These are phyloP conservation scores for Perilla frutescens DNA, from an alignment of 257 asterid genomes.

Conservation along the genomic window DNA sequence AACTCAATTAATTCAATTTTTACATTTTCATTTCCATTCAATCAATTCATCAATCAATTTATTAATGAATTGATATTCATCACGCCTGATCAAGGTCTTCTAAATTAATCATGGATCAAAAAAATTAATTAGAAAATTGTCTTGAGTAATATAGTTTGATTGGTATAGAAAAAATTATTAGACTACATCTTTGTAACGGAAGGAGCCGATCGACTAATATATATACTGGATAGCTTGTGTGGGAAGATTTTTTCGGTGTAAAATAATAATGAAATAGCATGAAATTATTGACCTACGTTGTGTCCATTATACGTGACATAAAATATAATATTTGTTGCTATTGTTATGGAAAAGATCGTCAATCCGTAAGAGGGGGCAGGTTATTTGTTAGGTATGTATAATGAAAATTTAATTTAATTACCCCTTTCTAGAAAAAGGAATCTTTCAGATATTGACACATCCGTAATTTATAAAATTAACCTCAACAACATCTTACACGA, in stretches of 20 bases:
- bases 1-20: too few species aligned
- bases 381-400: constrained; percentile 55
- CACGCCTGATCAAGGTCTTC: too few species aligned
- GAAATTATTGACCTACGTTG: constrained; percentile 57
- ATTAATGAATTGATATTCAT: too few species aligned
- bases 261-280: constrained; percentile 37
- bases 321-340: constrained; percentile 33
- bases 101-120: too few species aligned
- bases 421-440: constrained; percentile 36
- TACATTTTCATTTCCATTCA: too few species aligned
- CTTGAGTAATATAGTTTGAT: too few species aligned
- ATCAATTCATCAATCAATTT: too few species aligned
- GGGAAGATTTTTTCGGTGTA: constrained; percentile 24
- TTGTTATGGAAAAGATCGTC: constrained; percentile 45
- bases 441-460: constrained; percentile 52
- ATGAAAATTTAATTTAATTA: not conserved
- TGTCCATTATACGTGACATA: constrained; percentile 56
- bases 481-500: constrained; percentile 3
- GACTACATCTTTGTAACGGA: not conserved
- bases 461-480: not conserved
- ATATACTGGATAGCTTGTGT: constrained; percentile 28
- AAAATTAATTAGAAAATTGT: too few species aligned
- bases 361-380: constrained; percentile 57
- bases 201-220: not conserved
- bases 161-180: not conserved